Base-by-base conservation (phyloP, 176 grass and related monocot genomes). In the Chrysopogon serrulatus region DNA sequence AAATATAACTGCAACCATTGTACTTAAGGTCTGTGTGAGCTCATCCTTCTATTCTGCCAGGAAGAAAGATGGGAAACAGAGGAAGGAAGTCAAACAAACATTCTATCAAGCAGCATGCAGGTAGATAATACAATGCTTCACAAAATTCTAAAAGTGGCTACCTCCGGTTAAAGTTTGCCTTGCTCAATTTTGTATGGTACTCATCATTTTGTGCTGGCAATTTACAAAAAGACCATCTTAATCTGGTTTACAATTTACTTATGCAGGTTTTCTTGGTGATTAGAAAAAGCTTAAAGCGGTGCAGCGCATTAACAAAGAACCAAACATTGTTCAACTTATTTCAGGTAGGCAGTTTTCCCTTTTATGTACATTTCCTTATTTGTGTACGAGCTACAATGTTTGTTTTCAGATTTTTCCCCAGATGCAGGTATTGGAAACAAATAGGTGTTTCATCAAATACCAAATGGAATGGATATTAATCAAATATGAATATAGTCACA, bases 31-130 rank as follows among this genome's bases (percentile, higher is more conserved):
- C 18, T 84, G 11, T 85, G 41, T 82, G 45, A 77, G 27, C 67
- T 87, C 11, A 65, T 49, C 42, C 62, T 87, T 56, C 43, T 81
- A 32, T 84, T 71, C 43, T 78, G 53, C 23, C 74, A 99, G 96
- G 96, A 99, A 91, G 96, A 99, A 89, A 96, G 92, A 83, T 99
- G 96, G 96, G 96, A 99, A 89, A 99, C 72, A 60, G 96, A 99
- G 53, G 96, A 99, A 82, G 96, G 96, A 81, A 96, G 96, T 72
- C 96, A 99, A 59, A 96, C 96, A 74, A 91, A 99, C 82, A 99
- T 99, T 84, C 87, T 99, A 80, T 96, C 91, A 81, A 99, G 96
- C 82, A 99, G 96, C 74, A 94, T 99, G 89, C 96, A 95, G 93
- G 93, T 90, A 85, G 34, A 76, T 82, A 21, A 76, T 26, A 15